Evolutionary conservation across 208 protist species (phyloP), one percentile per base, ranked within the genome.

Genomic region (Leptomonas pyrrhocoris): DNA sequence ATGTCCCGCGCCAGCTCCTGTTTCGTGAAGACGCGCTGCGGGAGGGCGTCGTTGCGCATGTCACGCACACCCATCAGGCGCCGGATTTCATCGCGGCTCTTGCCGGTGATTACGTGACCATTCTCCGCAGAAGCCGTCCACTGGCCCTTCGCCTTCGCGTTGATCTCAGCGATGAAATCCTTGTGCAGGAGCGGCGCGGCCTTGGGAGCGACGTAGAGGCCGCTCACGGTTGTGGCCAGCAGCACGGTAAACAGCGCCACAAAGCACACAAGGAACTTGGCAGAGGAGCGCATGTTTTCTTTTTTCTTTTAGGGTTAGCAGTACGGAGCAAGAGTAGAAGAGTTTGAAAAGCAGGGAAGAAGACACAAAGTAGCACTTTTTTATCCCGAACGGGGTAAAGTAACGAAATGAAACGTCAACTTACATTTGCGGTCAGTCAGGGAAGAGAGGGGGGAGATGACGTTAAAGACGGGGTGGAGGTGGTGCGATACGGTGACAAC

Each of bases 111-210:
- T 15, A 78, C 49, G 50, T 71, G 56, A 50, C 80, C 77, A 68
- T 90, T 86, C 13, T 79, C 74, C 12, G 71, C 69, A 1, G 81
- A 80, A 30, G 83, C 80, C 40, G 68, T 76, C 87, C 87, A 93
- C 58, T 81, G 63, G 11, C 87, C 87, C 5, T 81, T 79, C 42
- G 73, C 72, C 54, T 83, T 76, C 2, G 45, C 13, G 57, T 90
- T 85, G 66, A 86, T 67, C 36, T n/a, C n/a, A n/a, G n/a, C n/a
- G n/a, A n/a, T n/a, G n/a, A n/a, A n/a, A n/a, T n/a, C n/a, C n/a
- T n/a, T 68, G 21, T 67, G 36, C 21, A 89, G 68, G 18, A 84
- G 36, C 6, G 77, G 80, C 0, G 9, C 31, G 30, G 49, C 38
- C 2, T 45, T 53, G 9, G 61, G 61, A 18, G 59, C 51, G 5